Evolutionary conservation across 768 basidiomycete species (phyloP).

Genomic region (Agaricus sinodeliciosus): DNA sequence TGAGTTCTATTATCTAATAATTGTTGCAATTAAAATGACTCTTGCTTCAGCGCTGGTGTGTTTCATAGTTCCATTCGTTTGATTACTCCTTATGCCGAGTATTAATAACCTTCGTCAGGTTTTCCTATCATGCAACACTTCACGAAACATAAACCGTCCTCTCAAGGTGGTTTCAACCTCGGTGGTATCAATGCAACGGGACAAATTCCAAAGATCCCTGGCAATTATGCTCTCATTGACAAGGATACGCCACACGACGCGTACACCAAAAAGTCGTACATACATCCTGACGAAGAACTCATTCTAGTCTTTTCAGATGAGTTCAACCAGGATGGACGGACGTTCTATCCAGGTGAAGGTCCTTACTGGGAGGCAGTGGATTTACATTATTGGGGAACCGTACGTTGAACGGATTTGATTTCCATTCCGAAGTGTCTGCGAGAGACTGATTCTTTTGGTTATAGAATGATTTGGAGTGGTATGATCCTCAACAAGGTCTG

Average conservation of each 20-base stretch:
- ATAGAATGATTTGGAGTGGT: slow-evolving; percentile 72
- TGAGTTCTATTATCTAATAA: slow-evolving; percentile 25
- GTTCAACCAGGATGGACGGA: slow-evolving; percentile 67
- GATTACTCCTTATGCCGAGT: neutral
- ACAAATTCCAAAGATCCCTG: slow-evolving; percentile 50
- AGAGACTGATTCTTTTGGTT: neutral
- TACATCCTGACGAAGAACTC: slow-evolving; percentile 44
- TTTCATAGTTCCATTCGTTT: neutral
- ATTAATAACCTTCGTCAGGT: slow-evolving; percentile 19
- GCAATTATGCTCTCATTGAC: slow-evolving; percentile 64
- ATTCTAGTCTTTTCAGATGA: slow-evolving; percentile 75
- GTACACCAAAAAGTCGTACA: slow-evolving; percentile 44
- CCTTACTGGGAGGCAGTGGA: slow-evolving; percentile 58
- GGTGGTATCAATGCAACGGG: slow-evolving; percentile 70
- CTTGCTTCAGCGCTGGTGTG: slow-evolving; percentile 31
- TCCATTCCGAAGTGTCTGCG: neutral
- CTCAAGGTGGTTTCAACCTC: slow-evolving; percentile 56
- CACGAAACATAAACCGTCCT: slow-evolving; percentile 30
- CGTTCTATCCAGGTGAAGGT: slow-evolving; percentile 66
- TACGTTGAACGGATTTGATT: slow-evolving; percentile 19
- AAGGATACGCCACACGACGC: slow-evolving; percentile 58
- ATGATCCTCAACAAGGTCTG: slow-evolving; percentile 49
- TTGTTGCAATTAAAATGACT: neutral
- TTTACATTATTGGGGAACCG: slow-evolving; percentile 64
- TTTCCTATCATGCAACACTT: slow-evolving; percentile 47